Conservation (phyloP, 2,329 filamentous ascomycete genomes). For the Claviceps pazoutovae region DNA sequence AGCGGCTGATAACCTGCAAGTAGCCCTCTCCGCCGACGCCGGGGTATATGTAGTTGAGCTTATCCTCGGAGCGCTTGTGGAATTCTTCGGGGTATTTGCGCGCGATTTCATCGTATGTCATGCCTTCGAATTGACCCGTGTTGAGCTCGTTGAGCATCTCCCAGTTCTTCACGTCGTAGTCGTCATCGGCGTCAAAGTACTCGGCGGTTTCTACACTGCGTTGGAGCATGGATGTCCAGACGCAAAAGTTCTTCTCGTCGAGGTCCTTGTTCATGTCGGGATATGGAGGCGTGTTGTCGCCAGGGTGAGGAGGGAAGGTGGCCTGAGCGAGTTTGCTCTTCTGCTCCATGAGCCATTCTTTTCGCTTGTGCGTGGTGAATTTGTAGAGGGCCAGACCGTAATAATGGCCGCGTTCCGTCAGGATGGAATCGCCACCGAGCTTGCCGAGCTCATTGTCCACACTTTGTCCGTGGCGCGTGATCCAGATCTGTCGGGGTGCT, state of each 20-base stretch:
- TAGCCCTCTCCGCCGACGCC: slow-evolving; percentile 94
- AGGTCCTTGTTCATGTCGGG: slow-evolving; percentile 62
- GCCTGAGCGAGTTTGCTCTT: slow-evolving; percentile 61
- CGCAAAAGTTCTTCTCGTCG: slow-evolving; percentile 81
- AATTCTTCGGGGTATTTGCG: slow-evolving; percentile 71
- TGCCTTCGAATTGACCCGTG: slow-evolving; percentile 80
- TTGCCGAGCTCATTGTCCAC: slow-evolving; percentile 75
- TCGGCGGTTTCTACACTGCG: slow-evolving; percentile 79
- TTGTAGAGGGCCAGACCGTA: slow-evolving; percentile 69
- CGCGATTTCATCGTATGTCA: slow-evolving; percentile 87
- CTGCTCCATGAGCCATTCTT: slow-evolving; percentile 72
- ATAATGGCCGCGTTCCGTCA: slow-evolving; percentile 65
- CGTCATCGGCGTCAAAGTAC: slow-evolving; percentile 79
- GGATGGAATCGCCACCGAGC: slow-evolving; percentile 77
- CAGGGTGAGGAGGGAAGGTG: slow-evolving; percentile 78
- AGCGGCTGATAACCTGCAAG: slow-evolving; percentile 87
- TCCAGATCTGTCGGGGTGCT: slow-evolving; percentile 92
- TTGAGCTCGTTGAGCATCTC: slow-evolving; percentile 96
- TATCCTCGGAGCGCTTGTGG: slow-evolving; percentile 63
- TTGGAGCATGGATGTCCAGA: slow-evolving; percentile 96
- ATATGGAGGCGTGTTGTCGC: slow-evolving; percentile 89
- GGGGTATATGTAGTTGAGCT: slow-evolving; percentile 92
- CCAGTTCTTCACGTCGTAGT: slow-evolving; percentile 95
- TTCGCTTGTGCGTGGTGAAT: slow-evolving; percentile 71
- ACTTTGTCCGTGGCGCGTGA: slow-evolving; percentile 88